Evolutionary conservation across 2,329 filamentous ascomycete species (phyloP).

Genomic region (Aspergillus neoniger): DNA sequence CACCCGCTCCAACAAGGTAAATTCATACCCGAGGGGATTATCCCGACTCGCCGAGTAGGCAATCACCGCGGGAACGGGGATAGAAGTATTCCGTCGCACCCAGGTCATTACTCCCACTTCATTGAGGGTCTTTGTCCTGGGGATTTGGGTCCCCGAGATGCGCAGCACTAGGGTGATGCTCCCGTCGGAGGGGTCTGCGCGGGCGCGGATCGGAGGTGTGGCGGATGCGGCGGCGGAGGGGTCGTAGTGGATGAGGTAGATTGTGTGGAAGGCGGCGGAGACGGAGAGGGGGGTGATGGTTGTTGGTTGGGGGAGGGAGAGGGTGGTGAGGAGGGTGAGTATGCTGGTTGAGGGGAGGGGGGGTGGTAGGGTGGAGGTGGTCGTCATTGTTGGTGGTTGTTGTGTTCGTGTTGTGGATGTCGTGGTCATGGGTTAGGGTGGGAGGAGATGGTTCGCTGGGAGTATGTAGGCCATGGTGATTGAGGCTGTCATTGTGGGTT

Average conservation of each 20-base stretch:
- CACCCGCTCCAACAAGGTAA: constrained; percentile 33
- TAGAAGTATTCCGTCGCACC: constrained; percentile 33
- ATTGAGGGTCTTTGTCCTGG: constrained; percentile 41
- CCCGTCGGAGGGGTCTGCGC: background rate
- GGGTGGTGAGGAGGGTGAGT: background rate
- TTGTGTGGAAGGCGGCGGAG: constrained; percentile 5
- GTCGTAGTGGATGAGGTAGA: constrained; percentile 4
- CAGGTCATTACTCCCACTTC: constrained; percentile 41
- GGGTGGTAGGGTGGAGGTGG: background rate
- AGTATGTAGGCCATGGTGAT: background rate
- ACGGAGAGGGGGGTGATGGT: background rate
- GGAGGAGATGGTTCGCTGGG: background rate
- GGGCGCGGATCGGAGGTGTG: background rate
- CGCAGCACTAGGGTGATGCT: constrained; percentile 30
- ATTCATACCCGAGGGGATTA: constrained; percentile 38
- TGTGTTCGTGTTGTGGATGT: background rate
- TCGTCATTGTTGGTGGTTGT: background rate
- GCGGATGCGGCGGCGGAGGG: background rate
- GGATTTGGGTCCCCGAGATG: constrained; percentile 39
- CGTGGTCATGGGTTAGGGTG: background rate
- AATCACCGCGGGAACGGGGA: constrained; percentile 40
- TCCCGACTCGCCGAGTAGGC: constrained; percentile 26
- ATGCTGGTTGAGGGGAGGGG: background rate
- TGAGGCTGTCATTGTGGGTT: background rate
- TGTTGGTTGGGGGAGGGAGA: background rate